Evolutionary conservation across 805 yeast species (phyloP), one percentile per base, ranked within the genome.

Genomic region (Saturnispora diversa): DNA sequence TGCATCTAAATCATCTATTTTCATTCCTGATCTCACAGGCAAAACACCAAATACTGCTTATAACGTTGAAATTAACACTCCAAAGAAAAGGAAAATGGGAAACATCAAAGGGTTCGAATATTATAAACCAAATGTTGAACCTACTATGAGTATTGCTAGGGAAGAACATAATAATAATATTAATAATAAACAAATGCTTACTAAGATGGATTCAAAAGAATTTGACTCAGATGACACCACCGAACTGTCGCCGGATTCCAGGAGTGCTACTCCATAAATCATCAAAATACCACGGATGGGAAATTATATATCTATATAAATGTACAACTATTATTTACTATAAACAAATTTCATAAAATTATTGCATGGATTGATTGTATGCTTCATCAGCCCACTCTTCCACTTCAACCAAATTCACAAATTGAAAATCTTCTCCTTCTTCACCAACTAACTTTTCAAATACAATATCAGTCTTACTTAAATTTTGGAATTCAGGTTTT

Each of bases 381-480:
- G 73, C 69, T 16, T 62, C 64, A 45, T 76, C 80, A 0, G 83
- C 79, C 51, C 77, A 59, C 12, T 60, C 55, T 53, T 80, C 85
- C 42, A 80, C 70, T 45, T 80, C 86, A 8, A 48, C 56, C 26
- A 80, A 54, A 27, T 66, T 72, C 40, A 78, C 51, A 7, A 65
- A 70, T 19, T 65, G 58, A 41, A 74, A 56, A 19, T 66, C 69
- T 9, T 52, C 57, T 12, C 47, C 53, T 32, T 56, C 63, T 31
- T 63, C 56, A 11, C 60, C 70, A 24, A 66, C 52, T 2, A 64
- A 53, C 47, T 77, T 76, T 47, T 78, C 83, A 53, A 77, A 78
- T 1, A 72, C 69, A 21, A 82, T 65, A 27, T 70, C 75, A 12
- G 59, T 50, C 45, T 70, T 76, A 10, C 47, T 39, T 21, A 78